Evolutionary conservation across 345 rosid genomes (phyloP).

Genomic region (Salix koriyanagi): DNA sequence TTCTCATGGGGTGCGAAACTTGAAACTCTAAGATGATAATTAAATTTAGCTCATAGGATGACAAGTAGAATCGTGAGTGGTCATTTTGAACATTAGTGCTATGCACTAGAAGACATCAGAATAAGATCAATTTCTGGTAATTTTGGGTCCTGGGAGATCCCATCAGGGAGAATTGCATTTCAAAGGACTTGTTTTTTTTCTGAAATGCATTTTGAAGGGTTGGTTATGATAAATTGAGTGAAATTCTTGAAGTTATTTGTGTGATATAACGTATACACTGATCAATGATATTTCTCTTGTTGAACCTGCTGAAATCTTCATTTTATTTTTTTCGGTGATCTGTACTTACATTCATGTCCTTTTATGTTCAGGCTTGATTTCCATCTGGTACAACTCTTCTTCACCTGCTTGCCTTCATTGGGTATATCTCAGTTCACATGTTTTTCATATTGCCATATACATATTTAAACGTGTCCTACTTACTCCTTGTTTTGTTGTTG

Average conservation of each 20-base stretch:
- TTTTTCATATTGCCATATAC: conserved; percentile 7
- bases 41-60: too few species aligned
- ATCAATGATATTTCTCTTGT: neutral
- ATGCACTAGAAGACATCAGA: neutral
- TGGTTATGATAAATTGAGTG: neutral
- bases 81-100: neutral
- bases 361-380: conserved; percentile 68
- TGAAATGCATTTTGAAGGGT: neutral
- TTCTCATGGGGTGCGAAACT: neutral
- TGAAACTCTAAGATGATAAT: too few species aligned
- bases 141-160: neutral
- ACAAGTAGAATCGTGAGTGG: too few species aligned
- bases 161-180: neutral
- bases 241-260: neutral
- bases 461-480: neutral
- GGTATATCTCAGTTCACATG: conserved; percentile 43
- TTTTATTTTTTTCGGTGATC: neutral
- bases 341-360: conserved; percentile 20
- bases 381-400: conserved; percentile 91
- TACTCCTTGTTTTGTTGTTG: conserved; percentile 10
- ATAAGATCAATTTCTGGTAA: neutral
- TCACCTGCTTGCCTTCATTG: conserved; percentile 87
- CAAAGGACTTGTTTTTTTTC: neutral
- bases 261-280: neutral
- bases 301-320: neutral